Percentiles rank a stretch among this genome's conserved stretches.
phyloP scores from a whole-genome alignment of 2,329 filamentous ascomycete species.

The Penicillium verrucosum region DNA sequence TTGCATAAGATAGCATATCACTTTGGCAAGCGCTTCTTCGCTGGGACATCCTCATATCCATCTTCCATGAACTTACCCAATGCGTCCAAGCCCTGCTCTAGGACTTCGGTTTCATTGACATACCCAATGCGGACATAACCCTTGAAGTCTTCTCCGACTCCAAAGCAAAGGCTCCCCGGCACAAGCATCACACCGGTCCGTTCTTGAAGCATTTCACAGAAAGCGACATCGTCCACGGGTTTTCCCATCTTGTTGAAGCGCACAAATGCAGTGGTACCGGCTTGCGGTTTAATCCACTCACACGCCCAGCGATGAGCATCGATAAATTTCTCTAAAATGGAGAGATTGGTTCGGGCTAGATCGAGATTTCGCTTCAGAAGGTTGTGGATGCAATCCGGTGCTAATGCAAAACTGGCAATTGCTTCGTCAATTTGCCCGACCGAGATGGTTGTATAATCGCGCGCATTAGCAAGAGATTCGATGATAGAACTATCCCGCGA shows the following conservation, averaged over 20 bases:
- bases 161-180: slow-evolving; percentile 72
- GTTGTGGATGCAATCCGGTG: slow-evolving; percentile 59
- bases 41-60: slow-evolving; percentile 52
- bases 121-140: slow-evolving; percentile 78
- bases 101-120: slow-evolving; percentile 66
- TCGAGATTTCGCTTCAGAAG: slow-evolving; percentile 62
- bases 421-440: slow-evolving; percentile 80
- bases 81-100: slow-evolving; percentile 62
- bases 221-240: slow-evolving; percentile 67
- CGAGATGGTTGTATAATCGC: slow-evolving; percentile 83
- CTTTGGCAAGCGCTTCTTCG: slow-evolving; percentile 20
- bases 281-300: slow-evolving; percentile 70
- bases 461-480: slow-evolving; percentile 59
- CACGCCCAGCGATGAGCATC: slow-evolving; percentile 61
- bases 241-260: slow-evolving; percentile 61
- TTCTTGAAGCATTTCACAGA: slow-evolving; percentile 66
- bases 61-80: slow-evolving; percentile 55
- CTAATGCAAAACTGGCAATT: slow-evolving; percentile 72
- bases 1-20: neutral
- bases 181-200: slow-evolving; percentile 71
- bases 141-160: slow-evolving; percentile 60
- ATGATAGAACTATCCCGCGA: slow-evolving; percentile 62
- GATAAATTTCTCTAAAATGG: slow-evolving; percentile 65
- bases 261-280: slow-evolving; percentile 77
- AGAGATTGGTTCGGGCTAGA: slow-evolving; percentile 66